Conservation (phyloP, 495 filamentous ascomycete genomes). For the Penicillium arizonense region DNA sequence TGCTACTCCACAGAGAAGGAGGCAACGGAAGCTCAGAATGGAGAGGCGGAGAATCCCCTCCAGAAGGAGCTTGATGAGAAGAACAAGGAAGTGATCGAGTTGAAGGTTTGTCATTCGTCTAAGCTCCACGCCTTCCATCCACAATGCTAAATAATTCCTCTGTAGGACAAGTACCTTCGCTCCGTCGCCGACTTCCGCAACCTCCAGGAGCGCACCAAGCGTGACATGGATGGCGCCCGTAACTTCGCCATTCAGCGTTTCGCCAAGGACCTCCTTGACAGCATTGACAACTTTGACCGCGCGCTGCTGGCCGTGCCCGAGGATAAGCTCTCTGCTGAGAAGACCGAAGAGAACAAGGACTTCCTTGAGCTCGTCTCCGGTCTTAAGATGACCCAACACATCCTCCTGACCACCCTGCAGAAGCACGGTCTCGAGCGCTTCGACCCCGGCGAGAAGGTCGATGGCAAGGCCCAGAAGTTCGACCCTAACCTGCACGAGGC, state of each 20-base stretch:
- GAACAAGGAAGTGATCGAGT: conserved; percentile 76
- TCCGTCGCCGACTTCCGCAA: conserved; percentile 95
- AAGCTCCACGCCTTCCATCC: neutral
- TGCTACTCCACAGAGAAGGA: conserved; percentile 45
- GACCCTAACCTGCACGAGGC: conserved; percentile 96
- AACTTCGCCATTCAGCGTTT: conserved; percentile 96
- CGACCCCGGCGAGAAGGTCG: conserved; percentile 63
- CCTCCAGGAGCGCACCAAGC: conserved; percentile 89
- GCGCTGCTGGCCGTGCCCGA: conserved; percentile 76
- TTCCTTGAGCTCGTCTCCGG: conserved; percentile 81
- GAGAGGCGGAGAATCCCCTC: conserved; percentile 46
- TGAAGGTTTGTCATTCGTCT: conserved; percentile 64
- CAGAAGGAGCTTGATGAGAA: conserved; percentile 76
- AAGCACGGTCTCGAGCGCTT: conserved; percentile 94
- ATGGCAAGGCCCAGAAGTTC: conserved; percentile 63
- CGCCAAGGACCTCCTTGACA: conserved; percentile 89
- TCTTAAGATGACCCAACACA: conserved; percentile 89
- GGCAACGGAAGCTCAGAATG: conserved; percentile 30
- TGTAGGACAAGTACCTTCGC: conserved; percentile 87
- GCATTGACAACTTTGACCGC: conserved; percentile 94
- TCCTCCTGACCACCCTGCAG: conserved; percentile 82
- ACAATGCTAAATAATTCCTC: conserved; percentile 2
- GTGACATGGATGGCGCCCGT: conserved; percentile 80
- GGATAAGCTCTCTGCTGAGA: conserved; percentile 58
- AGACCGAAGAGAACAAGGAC: conserved; percentile 54